Evolutionary conservation across 805 yeast species (phyloP), one percentile per base, ranked within the genome.

Genomic region (Barnettozyma vustinii): DNA sequence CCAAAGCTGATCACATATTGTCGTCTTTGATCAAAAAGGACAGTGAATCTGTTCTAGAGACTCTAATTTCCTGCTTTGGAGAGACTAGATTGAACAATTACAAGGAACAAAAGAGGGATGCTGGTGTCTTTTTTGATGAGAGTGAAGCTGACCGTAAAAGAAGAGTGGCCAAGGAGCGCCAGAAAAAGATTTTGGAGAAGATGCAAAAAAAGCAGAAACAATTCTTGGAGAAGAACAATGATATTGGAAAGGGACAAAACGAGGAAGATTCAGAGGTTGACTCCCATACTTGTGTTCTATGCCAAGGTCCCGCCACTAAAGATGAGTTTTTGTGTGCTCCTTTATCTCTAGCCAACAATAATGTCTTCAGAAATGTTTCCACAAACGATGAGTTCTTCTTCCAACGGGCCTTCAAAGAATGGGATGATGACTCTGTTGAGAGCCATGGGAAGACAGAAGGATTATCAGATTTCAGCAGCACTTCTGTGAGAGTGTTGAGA

Each of bases 151-250:
- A 81, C 37, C 73, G 76, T 43, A 73, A 71, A 49, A 80, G 74
- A 61, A 66, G 83, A 51, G 47, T 76, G n/a, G 87, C 87, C 2
- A 74, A 79, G 49, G 76, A 77, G 52, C 73, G 88, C 47, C 85
- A 80, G 58, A 76, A 76, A 40, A 83, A 76, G 56, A 73, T 85
- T 9, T 60, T 84, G 72, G 75, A 73, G 25, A 83, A 77, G 57
- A 80, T 86, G 72, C 77, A 79, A 20, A 81, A 73, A 49, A 94
- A 87, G 57, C 97, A 91, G 61, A 75, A 79, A 20, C 78, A 72
- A 64, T 92, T 92, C 65, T 77, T 87, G 52, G 77, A 79, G 50
- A 76, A 76, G 40, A 74, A 80, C 52, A 9, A 23, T 23, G 37
- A 39, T 15, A 30, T 75, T 9, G 80, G 72, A 37, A 71, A 71